These are phyloP conservation scores for Globisporangium camurandrum DNA, from an alignment of 352 stramenopile species.

Conservation along the genomic window DNA sequence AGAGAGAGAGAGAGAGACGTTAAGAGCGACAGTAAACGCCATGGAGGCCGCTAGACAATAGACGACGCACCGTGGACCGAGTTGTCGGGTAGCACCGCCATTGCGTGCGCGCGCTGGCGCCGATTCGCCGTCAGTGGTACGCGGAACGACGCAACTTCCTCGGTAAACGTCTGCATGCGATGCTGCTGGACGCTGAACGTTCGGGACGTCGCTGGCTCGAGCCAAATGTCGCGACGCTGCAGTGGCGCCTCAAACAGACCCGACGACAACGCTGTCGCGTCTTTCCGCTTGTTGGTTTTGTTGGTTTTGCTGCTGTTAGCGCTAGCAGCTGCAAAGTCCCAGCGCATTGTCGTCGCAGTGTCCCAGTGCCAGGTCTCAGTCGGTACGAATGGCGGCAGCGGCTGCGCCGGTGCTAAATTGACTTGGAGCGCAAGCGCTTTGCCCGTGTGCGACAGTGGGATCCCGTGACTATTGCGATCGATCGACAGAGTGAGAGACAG, in stretches of 20 bases:
- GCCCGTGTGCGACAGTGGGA: constrained; percentile 34
- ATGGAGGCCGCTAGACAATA: neutral
- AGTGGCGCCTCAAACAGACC: constrained; percentile 26
- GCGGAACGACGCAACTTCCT: constrained; percentile 57
- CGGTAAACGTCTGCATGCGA: constrained; percentile 46
- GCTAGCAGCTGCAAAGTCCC: constrained; percentile 15
- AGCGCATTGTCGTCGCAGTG: constrained; percentile 4
- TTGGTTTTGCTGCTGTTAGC: no score
- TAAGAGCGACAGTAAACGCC: neutral
- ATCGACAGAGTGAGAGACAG: neutral
- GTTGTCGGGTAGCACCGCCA: constrained; percentile 47
- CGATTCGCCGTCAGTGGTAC: constrained; percentile 50
- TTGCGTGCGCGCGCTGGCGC: constrained; percentile 43
- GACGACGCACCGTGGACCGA: constrained; percentile 48
- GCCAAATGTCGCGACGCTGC: constrained; percentile 41
- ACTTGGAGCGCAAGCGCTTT: constrained; percentile 29
- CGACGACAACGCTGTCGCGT: no score
- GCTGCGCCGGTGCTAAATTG: constrained; percentile 27
- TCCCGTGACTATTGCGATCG: constrained; percentile 61
- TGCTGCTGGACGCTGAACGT: constrained; percentile 50
- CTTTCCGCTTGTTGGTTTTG: no score
- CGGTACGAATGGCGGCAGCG: constrained; percentile 27
- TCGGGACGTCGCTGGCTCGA: constrained; percentile 52
- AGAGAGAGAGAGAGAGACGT: neutral
- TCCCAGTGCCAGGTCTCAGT: constrained; percentile 26